Base-by-base conservation (phyloP, 495 filamentous ascomycete species). In the Letharia columbiana region DNA sequence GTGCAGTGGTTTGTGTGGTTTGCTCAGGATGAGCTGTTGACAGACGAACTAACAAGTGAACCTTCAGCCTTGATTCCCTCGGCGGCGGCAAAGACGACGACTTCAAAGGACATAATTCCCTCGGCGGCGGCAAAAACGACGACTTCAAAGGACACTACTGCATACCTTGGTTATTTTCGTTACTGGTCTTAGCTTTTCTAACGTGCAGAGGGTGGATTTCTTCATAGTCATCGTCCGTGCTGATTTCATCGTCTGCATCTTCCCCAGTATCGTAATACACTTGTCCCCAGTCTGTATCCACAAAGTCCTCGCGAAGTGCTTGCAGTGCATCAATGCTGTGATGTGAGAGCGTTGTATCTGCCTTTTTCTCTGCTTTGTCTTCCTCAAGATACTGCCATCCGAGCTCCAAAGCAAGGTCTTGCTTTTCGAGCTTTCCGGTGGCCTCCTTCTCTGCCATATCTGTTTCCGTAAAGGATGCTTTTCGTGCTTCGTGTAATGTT, bases 1-100 rank as follows among this genome's bases (percentile, higher is more conserved):
- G 15, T 57, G 54, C 54, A 37, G 17, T 37, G 17, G 17, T 57
- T 37, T 57, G 18, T 57, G 54, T 37, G 54, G 4, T 57, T 37
- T 35, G 33, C 17, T 57, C 17, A 37, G 31, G 33, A 20, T 37
- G 13, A 2, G 20, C 20, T 57, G 54, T 57, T 37, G 54, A 57
- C 17, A 37, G 17, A 20, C n/a, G 33, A 35, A 37, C 54, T 57
- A 37, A 37, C 9, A 37, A 57, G 54, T 57, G 54, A 57, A 37
- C 31, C 31, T 37, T 57, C 54, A 57, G 54, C 54, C 33, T 37
- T 57, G 54, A 57, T 57, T 37, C 17, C 20, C 54, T 57, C 54
- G 54, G 54, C 33, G 33, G 6, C 15, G 8, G 8, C 3, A 20
- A 9, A 9, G 1, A 56, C 28, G 18, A 4, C 18, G 18, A 35